Percentiles rank a stretch among this genome's conserved stretches.
Evolutionary conservation across 768 basidiomycete genomes (phyloP).

Genomic region (Leucogyrophana mollusca): DNA sequence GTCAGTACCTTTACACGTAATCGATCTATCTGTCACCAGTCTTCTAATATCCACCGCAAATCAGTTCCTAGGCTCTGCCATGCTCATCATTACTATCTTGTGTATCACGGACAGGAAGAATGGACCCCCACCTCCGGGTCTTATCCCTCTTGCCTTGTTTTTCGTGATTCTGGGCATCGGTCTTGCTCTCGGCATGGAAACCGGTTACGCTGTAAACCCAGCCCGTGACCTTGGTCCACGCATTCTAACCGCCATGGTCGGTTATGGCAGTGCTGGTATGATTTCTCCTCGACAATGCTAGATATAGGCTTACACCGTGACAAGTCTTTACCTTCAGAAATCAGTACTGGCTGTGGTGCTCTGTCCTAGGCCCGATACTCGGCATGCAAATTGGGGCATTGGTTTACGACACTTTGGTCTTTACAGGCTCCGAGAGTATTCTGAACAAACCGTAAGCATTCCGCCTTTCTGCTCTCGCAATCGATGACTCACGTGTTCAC

Average conservation of each 20-base stretch:
- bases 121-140: slow-evolving; percentile 43
- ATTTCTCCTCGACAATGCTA: slow-evolving; percentile 29
- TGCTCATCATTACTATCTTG: slow-evolving; percentile 49
- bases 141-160: slow-evolving; percentile 52
- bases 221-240: slow-evolving; percentile 65
- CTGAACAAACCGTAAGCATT: slow-evolving; percentile 43
- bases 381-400: slow-evolving; percentile 49
- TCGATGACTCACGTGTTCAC: not conserved
- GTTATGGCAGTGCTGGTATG: slow-evolving; percentile 49
- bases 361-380: slow-evolving; percentile 51
- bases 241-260: slow-evolving; percentile 60
- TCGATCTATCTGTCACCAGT: not conserved
- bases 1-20: slow-evolving; percentile 11
- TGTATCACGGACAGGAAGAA: slow-evolving; percentile 53
- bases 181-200: slow-evolving; percentile 53
- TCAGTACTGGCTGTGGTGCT: slow-evolving; percentile 69
- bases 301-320: not conserved
- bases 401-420: slow-evolving; percentile 55
- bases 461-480: not conserved
- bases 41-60: not conserved
- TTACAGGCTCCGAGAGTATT: slow-evolving; percentile 46
- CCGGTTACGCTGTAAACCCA: slow-evolving; percentile 60
- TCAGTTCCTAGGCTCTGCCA: slow-evolving; percentile 48
- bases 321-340: slow-evolving; percentile 23
- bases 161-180: slow-evolving; percentile 52